Evolutionary conservation across 805 yeast species (phyloP), one percentile per base, ranked within the genome.

Genomic region (Yarrowia sp.): DNA sequence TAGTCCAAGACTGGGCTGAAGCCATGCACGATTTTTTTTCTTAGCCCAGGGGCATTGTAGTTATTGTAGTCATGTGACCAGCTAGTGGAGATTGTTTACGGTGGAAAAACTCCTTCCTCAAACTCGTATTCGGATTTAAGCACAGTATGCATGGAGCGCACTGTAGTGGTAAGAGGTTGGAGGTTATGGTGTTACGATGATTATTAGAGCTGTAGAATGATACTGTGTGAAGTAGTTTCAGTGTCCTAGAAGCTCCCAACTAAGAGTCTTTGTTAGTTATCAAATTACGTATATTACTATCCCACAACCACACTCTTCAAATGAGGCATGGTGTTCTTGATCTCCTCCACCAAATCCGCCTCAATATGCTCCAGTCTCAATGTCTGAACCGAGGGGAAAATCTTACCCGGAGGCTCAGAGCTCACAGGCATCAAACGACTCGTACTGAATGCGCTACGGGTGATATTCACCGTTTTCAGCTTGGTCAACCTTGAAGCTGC

Each of bases 401-500:
- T 55, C 28, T 28, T 28, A 1, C 61, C 61, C 0, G 61, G 61
- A 6, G 28, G 47, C 28, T 28, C 45, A 8, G 45, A n/a, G 14
- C 38, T 39, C 11, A 41, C 22, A 2, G 61, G 47, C 61, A 55
- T 55, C 13, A 39, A 11, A 13, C 61, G 10, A 17, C 61, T 55
- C 4, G 61, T 55, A 33, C 61, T 55, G 22, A 41, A 55, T 2
- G 47, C 61, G 38, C 61, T 55, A 31, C 61, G 18, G 0, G 47
- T 41, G 38, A 55, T 39, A 8, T n/a, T 17, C 8, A 55, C 31
- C 6, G 45, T 55, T 14, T 22, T 18, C 17, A 55, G 18, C 15
- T 41, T 55, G 1, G 45, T 28, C 6, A 55, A n/a, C 14, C 61
- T 8, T 5, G 45, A 17, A 5, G 61, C 41, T 7, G 61, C 61